These are phyloP conservation scores for Colletotrichum tofieldiae DNA, from an alignment of 2,329 filamentous ascomycete species.

Conservation along the genomic window DNA sequence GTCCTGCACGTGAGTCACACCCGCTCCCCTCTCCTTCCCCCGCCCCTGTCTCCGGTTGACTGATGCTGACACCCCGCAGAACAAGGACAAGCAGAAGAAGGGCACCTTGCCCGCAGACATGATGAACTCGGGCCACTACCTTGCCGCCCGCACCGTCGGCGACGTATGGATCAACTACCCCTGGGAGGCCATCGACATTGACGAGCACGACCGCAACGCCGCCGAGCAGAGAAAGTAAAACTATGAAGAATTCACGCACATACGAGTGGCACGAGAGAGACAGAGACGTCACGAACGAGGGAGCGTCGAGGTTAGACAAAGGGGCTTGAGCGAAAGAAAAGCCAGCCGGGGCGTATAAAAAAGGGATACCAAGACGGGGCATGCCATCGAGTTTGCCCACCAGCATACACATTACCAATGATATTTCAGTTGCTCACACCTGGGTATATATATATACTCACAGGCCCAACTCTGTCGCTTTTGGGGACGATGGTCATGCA, in stretches of 20 bases:
- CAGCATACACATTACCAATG: slow-evolving; percentile 38
- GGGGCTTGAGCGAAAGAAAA: slow-evolving; percentile 2
- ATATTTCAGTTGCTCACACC: slow-evolving; percentile 26
- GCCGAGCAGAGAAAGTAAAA: slow-evolving; percentile 57
- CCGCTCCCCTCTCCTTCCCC: background rate
- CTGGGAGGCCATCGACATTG: slow-evolving; percentile 96
- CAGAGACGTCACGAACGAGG: slow-evolving; percentile 14
- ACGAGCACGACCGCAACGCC: slow-evolving; percentile 87
- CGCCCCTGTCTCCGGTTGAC: background rate
- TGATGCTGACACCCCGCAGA: slow-evolving; percentile 65
- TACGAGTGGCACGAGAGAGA: slow-evolving; percentile 21
- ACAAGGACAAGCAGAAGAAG: slow-evolving; percentile 99
- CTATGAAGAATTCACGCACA: slow-evolving; percentile 10
- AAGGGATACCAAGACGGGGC: slow-evolving; percentile 38
- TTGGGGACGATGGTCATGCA: background rate
- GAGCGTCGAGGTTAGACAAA: slow-evolving; percentile 15
- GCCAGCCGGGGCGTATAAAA: slow-evolving; percentile 14
- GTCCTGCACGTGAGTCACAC: slow-evolving; percentile 84
- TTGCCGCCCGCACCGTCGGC: slow-evolving; percentile 88
- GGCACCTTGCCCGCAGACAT: slow-evolving; percentile 85
- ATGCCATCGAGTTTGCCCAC: slow-evolving; percentile 33
- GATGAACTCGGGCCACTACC: slow-evolving; percentile 80
- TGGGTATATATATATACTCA: no score
- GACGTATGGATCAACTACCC: slow-evolving; percentile 99
- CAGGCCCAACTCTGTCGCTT: background rate